These are phyloP conservation scores for Heliamphora exappendiculata DNA, from an alignment of 148 eudicot species.

Conservation along the genomic window DNA sequence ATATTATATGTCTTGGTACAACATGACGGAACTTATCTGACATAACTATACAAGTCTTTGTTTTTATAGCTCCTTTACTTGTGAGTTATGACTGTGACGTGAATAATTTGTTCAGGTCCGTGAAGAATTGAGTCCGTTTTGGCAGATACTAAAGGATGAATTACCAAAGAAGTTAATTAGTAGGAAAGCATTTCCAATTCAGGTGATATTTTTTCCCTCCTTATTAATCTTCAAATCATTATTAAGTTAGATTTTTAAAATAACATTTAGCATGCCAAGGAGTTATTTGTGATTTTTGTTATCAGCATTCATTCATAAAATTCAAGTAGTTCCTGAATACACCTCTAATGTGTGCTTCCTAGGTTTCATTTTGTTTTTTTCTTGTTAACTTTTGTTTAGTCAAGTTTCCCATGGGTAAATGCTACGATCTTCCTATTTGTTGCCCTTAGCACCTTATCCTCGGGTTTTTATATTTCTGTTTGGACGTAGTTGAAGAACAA, in stretches of 20 bases:
- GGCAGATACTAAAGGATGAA: conserved; percentile 64
- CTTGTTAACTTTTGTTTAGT: too few relatives aligned
- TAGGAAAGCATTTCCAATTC: conserved; percentile 29
- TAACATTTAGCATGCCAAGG: background rate
- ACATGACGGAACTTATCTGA: background rate
- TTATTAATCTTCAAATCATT: background rate
- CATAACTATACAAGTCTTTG: background rate
- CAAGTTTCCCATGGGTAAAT: too few relatives aligned
- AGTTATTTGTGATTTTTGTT: background rate
- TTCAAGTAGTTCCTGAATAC: background rate
- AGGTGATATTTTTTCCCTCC: conserved; percentile 32
- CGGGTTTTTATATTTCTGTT: too few relatives aligned
- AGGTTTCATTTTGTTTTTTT: too few relatives aligned
- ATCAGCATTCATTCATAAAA: background rate
- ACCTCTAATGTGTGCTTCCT: background rate
- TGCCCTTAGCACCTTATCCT: too few relatives aligned
- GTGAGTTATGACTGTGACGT: background rate
- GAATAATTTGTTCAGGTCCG: conserved; percentile 55
- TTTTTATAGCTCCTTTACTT: background rate
- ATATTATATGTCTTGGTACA: conserved; percentile 1
- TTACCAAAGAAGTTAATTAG: conserved; percentile 46
- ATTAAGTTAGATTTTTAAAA: background rate
- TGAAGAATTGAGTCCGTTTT: conserved; percentile 40
- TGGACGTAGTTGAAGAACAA: too few relatives aligned
- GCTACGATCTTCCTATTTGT: too few relatives aligned